phyloP scores from a whole-genome alignment of 2,329 filamentous ascomycete species.

The Pseudogymnoascus verrucosus region DNA sequence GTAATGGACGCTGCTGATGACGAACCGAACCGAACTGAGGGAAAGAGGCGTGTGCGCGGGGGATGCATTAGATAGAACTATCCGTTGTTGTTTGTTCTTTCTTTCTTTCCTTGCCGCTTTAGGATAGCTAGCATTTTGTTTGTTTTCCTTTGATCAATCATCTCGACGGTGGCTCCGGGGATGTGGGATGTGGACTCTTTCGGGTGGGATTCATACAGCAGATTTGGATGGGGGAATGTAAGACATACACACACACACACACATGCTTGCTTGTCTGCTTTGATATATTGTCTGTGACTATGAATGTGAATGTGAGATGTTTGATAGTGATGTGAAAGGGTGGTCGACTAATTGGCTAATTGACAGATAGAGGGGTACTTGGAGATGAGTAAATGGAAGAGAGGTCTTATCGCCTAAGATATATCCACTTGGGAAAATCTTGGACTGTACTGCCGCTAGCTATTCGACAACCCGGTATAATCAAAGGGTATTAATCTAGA shows the following conservation, averaged over 20 bases:
- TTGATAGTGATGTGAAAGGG: not conserved
- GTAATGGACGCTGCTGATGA: not conserved
- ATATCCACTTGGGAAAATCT: not conserved
- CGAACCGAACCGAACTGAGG: not conserved
- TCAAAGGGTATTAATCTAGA: too few relatives aligned
- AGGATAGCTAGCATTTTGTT: not conserved
- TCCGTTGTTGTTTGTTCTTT: not conserved
- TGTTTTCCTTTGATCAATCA: not conserved
- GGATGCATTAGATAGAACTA: conserved; percentile 1
- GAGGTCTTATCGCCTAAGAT: not conserved
- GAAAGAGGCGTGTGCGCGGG: conserved; percentile 3
- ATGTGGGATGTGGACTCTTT: not conserved
- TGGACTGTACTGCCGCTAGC: too few relatives aligned
- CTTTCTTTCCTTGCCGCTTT: not conserved
- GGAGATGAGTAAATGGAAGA: not conserved
- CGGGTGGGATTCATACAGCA: not conserved
- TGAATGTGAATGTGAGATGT: not conserved
- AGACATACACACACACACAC: not conserved
- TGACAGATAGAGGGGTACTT: not conserved
- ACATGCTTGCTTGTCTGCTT: not conserved
- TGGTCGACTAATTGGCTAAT: too few relatives aligned
- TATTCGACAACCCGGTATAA: too few relatives aligned
- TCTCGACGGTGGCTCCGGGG: conserved; percentile 1
- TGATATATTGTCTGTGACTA: not conserved
- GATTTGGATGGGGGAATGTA: not conserved